A percentile compares a stretch with the other conserved stretches of the same genome.
These are phyloP conservation scores for Talaromyces sp. DNA, from an alignment of 2,329 filamentous ascomycete genomes.

Conservation along the genomic window DNA sequence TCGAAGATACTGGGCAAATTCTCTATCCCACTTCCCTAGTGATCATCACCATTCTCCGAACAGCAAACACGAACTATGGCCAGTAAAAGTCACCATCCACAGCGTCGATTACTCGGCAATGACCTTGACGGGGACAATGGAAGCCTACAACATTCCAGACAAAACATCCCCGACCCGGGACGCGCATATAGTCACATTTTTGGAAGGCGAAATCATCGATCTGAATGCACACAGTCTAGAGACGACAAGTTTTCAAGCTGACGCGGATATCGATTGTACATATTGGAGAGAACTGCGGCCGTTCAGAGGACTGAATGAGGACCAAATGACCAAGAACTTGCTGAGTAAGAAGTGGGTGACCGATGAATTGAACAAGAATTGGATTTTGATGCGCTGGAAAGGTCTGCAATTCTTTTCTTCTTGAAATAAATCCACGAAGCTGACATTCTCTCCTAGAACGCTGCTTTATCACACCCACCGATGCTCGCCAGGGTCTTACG, in stretches of 20 bases:
- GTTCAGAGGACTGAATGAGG: constrained; percentile 45
- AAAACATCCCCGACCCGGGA: constrained; percentile 42
- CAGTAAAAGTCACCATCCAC: constrained; percentile 64
- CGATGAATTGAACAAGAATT: constrained; percentile 41
- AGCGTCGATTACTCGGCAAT: constrained; percentile 58
- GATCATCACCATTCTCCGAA: constrained; percentile 9
- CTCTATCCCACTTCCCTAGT: constrained; percentile 14
- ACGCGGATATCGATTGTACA: constrained; percentile 45
- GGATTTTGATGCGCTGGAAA: constrained; percentile 54
- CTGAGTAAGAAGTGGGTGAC: constrained; percentile 45
- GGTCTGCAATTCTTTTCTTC: constrained; percentile 30
- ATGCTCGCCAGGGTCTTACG: constrained; percentile 46
- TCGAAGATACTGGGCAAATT: constrained; percentile 35
- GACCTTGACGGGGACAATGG: constrained; percentile 66
- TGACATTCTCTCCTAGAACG: constrained; percentile 34
- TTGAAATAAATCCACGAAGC: background rate
- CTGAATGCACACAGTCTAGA: constrained; percentile 51
- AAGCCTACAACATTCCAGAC: constrained; percentile 64
- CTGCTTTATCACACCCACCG: constrained; percentile 48
- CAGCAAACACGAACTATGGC: constrained; percentile 58
- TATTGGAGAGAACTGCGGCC: constrained; percentile 50
- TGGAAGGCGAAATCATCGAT: constrained; percentile 68
- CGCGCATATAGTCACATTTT: constrained; percentile 60
- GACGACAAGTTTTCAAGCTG: constrained; percentile 47
- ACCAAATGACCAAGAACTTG: constrained; percentile 43